These are phyloP conservation scores for Colletotrichum sp. DNA, from an alignment of 2,329 filamentous ascomycete species.

Conservation along the genomic window DNA sequence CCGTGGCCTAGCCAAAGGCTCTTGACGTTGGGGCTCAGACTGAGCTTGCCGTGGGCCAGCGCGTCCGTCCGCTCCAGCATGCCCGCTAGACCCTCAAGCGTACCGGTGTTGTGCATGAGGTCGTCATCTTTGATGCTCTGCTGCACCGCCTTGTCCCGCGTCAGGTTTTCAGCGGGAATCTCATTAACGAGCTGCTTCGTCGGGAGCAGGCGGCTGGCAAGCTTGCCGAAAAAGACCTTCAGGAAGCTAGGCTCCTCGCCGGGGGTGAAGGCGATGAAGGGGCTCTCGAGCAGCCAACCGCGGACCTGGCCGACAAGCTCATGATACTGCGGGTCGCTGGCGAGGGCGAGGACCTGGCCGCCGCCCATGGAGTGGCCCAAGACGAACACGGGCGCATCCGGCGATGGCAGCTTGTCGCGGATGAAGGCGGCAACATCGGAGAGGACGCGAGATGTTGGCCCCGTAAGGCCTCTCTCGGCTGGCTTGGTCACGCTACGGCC, in stretches of 20 bases:
- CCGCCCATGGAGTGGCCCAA: slow-evolving; percentile 94
- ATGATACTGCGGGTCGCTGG: slow-evolving; percentile 53
- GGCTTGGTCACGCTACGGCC: slow-evolving; percentile 71
- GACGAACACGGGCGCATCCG: slow-evolving; percentile 72
- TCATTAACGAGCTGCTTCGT: slow-evolving; percentile 69
- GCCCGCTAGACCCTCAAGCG: slow-evolving; percentile 78
- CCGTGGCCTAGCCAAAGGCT: slow-evolving; percentile 79
- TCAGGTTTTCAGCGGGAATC: slow-evolving; percentile 68
- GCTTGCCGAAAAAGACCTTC: slow-evolving; percentile 68
- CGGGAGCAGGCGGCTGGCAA: slow-evolving; percentile 73
- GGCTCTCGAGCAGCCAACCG: slow-evolving; percentile 79
- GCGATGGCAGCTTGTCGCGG: slow-evolving; percentile 56
- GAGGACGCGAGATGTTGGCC: slow-evolving; percentile 74
- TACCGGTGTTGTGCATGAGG: slow-evolving; percentile 83
- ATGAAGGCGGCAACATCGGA: slow-evolving; percentile 82
- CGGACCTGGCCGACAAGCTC: slow-evolving; percentile 65
- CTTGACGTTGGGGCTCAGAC: slow-evolving; percentile 57
- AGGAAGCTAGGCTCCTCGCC: slow-evolving; percentile 66
- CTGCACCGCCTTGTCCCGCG: slow-evolving; percentile 69
- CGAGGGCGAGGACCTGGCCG: slow-evolving; percentile 71
- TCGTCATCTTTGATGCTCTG: slow-evolving; percentile 67
- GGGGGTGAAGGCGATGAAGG: slow-evolving; percentile 76
- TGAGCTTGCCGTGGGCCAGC: slow-evolving; percentile 61
- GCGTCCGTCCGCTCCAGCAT: slow-evolving; percentile 76
- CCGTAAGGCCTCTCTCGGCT: slow-evolving; percentile 73